Evolutionary conservation across 805 yeast genomes (phyloP), one percentile per base, ranked within the genome.

Genomic region (Kodamaea kaohsiungensis): DNA sequence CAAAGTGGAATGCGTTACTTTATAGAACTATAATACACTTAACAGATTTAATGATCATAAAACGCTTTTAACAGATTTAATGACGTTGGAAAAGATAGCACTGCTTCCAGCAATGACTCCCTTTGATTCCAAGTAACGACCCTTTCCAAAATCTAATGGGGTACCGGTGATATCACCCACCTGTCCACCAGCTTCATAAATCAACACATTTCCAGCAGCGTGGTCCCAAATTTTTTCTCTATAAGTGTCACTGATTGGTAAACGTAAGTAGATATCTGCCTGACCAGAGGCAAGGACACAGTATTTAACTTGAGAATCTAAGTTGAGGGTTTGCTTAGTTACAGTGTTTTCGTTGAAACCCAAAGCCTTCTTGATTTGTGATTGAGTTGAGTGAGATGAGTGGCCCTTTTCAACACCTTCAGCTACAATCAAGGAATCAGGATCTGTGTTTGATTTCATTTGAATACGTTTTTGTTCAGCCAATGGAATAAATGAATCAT

Each of bases 171-270:
- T 83, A 66, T 95, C 99, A 13, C 93, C 84, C 10, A 95, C 98
- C 49, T 76, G 68, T 6, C 99, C 99, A 43, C 98, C 98, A 62
- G 96, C 88, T 70, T 96, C 99, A 37, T 81, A 78, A 46, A 96
- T 86, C 56, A 95, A 79, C 12, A 93, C 78, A 64, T 88, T 87
- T 2, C 99, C 99, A 1, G 98, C 96, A 16, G 98, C 98, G 69
- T 95, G 99, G 71, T 95, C 99, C 98, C 99, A 95, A 56, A 95
- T 91, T 71, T 95, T 95, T 68, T 95, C 99, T 62, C 89, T 81
- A 68, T 92, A 95, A 2, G 81, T 71, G 50, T 84, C 77, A 59
- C 80, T 84, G 46, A 86, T 83, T 12, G 99, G 99, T 55, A 96
- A 73, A 61, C 99, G 85, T 56, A 95, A 76, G 64, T 96, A 95